Evolutionary conservation across 768 basidiomycete species (phyloP).

Genomic region (Russula brevipes): DNA sequence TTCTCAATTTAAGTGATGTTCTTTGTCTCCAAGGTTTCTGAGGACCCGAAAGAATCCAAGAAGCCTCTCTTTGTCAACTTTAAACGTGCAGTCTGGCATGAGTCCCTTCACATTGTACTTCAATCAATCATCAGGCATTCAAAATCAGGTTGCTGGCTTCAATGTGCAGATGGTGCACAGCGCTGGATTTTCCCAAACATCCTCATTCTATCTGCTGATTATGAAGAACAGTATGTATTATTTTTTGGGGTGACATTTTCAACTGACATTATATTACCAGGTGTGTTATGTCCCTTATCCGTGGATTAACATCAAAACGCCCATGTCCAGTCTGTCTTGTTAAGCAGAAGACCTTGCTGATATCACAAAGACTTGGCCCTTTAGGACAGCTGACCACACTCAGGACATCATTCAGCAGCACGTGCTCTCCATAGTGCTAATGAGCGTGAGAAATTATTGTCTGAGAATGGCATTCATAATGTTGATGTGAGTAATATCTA

Average conservation of each 20-base stretch:
- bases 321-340: not conserved
- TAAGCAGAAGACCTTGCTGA: not conserved
- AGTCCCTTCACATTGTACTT: slow-evolving; percentile 23
- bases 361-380: not conserved
- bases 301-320: not conserved
- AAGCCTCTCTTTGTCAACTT: slow-evolving; percentile 18
- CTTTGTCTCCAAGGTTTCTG: not conserved
- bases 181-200: slow-evolving; percentile 26
- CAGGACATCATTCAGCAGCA: not conserved
- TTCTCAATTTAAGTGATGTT: not conserved
- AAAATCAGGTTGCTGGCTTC: slow-evolving; percentile 14
- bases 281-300: not conserved
- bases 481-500: not conserved
- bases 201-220: slow-evolving; percentile 29
- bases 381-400: not conserved
- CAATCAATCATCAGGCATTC: slow-evolving; percentile 7
- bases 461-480: not conserved
- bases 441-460: not conserved
- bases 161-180: slow-evolving; percentile 9
- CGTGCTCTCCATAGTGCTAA: not conserved
- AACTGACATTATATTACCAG: not conserved
- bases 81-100: slow-evolving; percentile 29
- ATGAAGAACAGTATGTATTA: slow-evolving; percentile 26
- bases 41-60: not conserved
- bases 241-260: not conserved